Conservation (phyloP, 2,329 filamentous ascomycete genomes). For the Nothopassalora personata region DNA sequence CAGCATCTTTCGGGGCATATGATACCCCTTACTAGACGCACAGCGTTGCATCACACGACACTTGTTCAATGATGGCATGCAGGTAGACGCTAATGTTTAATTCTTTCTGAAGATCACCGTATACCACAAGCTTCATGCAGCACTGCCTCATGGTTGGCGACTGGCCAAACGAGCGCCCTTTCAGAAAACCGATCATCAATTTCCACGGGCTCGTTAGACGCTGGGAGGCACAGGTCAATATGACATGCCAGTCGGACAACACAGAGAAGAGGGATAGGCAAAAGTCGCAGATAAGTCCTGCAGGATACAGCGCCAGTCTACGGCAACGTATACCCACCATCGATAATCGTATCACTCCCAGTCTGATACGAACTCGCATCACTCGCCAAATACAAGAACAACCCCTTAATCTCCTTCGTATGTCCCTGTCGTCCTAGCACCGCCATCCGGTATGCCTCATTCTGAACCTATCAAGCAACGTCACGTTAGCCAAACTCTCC, state of each 20-base stretch:
- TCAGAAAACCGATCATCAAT: too few species aligned
- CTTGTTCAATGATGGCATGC: background rate
- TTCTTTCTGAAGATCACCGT: slow-evolving; percentile 5
- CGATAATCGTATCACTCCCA: slow-evolving; percentile 31
- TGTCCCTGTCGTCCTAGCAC: slow-evolving; percentile 40
- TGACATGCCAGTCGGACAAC: too few species aligned
- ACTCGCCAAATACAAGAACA: slow-evolving; percentile 32
- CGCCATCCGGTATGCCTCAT: slow-evolving; percentile 49
- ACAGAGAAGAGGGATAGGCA: too few species aligned
- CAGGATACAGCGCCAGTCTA: background rate
- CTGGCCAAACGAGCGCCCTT: too few species aligned
- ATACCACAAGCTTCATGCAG: background rate
- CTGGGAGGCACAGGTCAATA: too few species aligned
- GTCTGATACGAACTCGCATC: slow-evolving; percentile 32
- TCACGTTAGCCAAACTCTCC: too few species aligned
- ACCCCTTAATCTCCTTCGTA: slow-evolving; percentile 32
- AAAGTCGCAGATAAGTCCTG: background rate
- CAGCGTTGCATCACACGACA: background rate
- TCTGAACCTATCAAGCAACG: slow-evolving; percentile 22
- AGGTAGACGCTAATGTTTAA: slow-evolving; percentile 6
- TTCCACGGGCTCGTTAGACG: too few species aligned
- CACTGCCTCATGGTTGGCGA: too few species aligned
- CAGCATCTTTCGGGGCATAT: background rate
- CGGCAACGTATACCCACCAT: slow-evolving; percentile 35
- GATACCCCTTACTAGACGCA: background rate